A percentile compares a stretch with the other conserved stretches of the same genome.
Evolutionary conservation across 2,329 filamentous ascomycete genomes (phyloP).

Genomic region (Rutstroemia sp.): DNA sequence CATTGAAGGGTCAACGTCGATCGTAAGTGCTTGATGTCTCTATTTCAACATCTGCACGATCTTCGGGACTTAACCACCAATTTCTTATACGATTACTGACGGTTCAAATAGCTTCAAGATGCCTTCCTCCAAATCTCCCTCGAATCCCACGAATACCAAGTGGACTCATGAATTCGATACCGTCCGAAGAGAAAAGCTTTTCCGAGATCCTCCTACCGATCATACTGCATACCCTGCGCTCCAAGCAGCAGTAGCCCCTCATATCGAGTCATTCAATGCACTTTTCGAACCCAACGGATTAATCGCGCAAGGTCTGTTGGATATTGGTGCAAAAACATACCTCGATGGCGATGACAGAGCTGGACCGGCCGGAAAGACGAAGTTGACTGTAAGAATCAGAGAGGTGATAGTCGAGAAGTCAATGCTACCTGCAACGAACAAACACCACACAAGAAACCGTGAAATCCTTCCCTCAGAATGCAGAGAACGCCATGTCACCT

Average conservation of each 20-base stretch:
- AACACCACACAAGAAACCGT: constrained; percentile 68
- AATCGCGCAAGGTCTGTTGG: constrained; percentile 68
- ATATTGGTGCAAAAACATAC: constrained; percentile 85
- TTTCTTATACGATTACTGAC: neutral
- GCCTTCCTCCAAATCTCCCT: constrained; percentile 17
- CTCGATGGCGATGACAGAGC: constrained; percentile 71
- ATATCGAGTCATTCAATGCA: constrained; percentile 93
- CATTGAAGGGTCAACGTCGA: constrained; percentile 1
- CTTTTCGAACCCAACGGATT: constrained; percentile 70
- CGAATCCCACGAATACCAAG: constrained; percentile 47
- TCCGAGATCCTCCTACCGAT: constrained; percentile 80
- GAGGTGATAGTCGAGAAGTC: constrained; percentile 79
- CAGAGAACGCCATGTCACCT: constrained; percentile 86
- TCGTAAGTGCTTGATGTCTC: neutral
- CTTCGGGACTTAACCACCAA: neutral
- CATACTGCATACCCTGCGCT: constrained; percentile 82
- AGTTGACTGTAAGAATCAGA: constrained; percentile 69
- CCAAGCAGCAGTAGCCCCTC: constrained; percentile 77
- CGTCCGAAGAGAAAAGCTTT: constrained; percentile 77
- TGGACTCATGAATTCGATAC: constrained; percentile 88
- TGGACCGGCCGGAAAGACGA: constrained; percentile 57
- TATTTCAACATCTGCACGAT: neutral
- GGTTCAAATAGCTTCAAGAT: constrained; percentile 13
- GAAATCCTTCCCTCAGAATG: constrained; percentile 89
- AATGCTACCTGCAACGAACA: constrained; percentile 72